A percentile compares a stretch with the other conserved stretches of the same genome.
These are phyloP conservation scores for Fragaria vesca DNA, from an alignment of 306 rosid genomes.

Conservation along the genomic window DNA sequence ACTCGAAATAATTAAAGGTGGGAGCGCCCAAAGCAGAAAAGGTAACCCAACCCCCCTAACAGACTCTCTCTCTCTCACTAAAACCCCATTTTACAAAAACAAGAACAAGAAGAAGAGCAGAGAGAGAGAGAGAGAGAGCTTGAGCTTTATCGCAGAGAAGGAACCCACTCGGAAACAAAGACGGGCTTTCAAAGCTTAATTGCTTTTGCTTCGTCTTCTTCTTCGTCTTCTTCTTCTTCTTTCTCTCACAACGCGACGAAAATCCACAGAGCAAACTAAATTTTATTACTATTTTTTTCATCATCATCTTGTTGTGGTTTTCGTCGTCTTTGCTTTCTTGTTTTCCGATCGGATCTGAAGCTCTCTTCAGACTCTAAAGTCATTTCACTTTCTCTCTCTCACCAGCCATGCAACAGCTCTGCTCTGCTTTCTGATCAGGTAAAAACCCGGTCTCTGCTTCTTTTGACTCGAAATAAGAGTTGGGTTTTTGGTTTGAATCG, in stretches of 20 bases:
- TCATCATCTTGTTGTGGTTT: slow-evolving; percentile 30
- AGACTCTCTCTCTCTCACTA: neutral
- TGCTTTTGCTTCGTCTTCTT: slow-evolving; percentile 30
- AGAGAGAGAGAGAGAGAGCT: slow-evolving; percentile 12
- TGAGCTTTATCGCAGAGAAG: slow-evolving; percentile 4
- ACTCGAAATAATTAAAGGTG: slow-evolving; percentile 4
- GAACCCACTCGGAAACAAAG: slow-evolving; percentile 34
- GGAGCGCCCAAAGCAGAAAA: slow-evolving; percentile 12
- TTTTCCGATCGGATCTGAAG: slow-evolving; percentile 78
- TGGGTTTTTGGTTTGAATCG: slow-evolving; percentile 35
- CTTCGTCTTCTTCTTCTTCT: neutral
- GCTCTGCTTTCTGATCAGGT: slow-evolving; percentile 55
- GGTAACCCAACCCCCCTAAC: neutral
- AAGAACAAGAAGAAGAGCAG: slow-evolving; percentile 28
- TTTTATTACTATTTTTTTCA: slow-evolving; percentile 25
- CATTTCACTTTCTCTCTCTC: slow-evolving; percentile 50
- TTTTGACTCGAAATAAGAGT: slow-evolving; percentile 18
- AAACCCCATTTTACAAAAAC: slow-evolving; percentile 17
- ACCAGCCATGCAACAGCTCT: slow-evolving; percentile 41
- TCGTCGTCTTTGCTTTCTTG: slow-evolving; percentile 21
- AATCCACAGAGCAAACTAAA: slow-evolving; percentile 16
- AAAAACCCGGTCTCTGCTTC: slow-evolving; percentile 1
- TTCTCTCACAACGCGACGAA: slow-evolving; percentile 34
- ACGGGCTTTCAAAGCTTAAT: slow-evolving; percentile 23
- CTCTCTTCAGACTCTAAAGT: slow-evolving; percentile 43